Conservation (phyloP, 169 alveolate genomes). For the Cryptosporidium sp. region DNA sequence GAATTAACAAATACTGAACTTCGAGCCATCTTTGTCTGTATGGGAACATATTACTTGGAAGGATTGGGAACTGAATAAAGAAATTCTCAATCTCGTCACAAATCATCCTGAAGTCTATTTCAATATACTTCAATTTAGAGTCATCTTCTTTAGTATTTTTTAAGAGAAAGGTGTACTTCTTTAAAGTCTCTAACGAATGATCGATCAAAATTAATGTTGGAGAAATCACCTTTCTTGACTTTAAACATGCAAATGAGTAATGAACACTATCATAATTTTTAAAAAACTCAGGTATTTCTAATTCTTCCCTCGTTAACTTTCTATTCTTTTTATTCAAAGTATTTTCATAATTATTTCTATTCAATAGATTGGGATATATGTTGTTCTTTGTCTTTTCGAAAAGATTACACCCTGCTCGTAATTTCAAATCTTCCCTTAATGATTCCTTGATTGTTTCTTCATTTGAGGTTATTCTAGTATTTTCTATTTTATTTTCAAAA, state of each 20-base stretch:
- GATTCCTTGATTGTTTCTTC: background rate
- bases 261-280: background rate
- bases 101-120: background rate
- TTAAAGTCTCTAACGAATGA: conserved; percentile 16
- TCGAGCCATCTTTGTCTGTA: conserved; percentile 51
- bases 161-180: conserved; percentile 17
- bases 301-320: conserved; percentile 36
- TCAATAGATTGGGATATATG: background rate
- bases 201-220: conserved; percentile 66
- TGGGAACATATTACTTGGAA: conserved; percentile 8
- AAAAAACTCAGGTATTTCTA: conserved; percentile 43
- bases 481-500: background rate
- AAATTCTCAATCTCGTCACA: conserved; percentile 22
- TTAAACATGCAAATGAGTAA: background rate
- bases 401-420: background rate
- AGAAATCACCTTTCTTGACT: background rate
- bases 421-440: background rate
- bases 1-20: conserved; percentile 27
- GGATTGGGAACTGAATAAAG: conserved; percentile 14
- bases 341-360: background rate
- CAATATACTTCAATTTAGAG: conserved; percentile 1
- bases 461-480: background rate
- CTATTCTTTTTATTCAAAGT: background rate
- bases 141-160: background rate
- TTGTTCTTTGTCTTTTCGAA: background rate